Percentiles rank a stretch among this genome's conserved stretches.
These are phyloP conservation scores for Erodium texanum DNA, from an alignment of 441 rosid genomes.

Conservation along the genomic window DNA sequence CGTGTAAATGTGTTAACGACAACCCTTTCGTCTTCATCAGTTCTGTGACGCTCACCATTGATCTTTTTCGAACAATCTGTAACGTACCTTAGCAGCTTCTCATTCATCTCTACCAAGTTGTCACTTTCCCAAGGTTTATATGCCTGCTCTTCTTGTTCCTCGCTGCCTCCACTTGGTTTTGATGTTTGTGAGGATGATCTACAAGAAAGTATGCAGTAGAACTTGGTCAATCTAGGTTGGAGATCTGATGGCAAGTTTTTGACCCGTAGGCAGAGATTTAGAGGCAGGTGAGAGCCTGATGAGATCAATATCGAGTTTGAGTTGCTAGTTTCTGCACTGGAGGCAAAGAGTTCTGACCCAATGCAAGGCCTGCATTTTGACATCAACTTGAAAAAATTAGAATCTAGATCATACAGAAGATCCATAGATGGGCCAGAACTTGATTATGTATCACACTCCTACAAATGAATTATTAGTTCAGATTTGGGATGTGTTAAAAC, in stretches of 20 bases:
- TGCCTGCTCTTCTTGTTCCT: conserved; percentile 14
- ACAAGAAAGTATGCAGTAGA: conserved; percentile 51
- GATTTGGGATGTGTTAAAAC: neutral
- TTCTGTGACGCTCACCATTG: conserved; percentile 17
- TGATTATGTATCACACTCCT: neutral
- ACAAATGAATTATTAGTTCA: neutral
- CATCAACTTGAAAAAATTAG: conserved; percentile 11
- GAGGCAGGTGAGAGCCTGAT: conserved; percentile 47
- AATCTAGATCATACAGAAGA: neutral
- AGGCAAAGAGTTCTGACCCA: conserved; percentile 59
- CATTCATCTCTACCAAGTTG: conserved; percentile 43
- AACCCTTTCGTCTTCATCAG: conserved; percentile 9
- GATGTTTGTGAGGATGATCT: no score
- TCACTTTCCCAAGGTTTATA: conserved; percentile 37
- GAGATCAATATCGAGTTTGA: conserved; percentile 27
- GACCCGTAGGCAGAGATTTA: conserved; percentile 63
- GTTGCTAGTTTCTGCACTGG: conserved; percentile 29
- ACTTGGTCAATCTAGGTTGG: conserved; percentile 23
- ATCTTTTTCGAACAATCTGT: conserved; percentile 23
- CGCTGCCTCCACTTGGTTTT: conserved; percentile 21
- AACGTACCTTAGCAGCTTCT: conserved; percentile 36
- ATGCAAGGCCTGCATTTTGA: conserved; percentile 46
- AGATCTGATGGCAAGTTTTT: conserved; percentile 38
- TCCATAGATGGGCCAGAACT: neutral
- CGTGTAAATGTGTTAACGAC: conserved; percentile 28